Evolutionary conservation across 208 protist species (phyloP).

Genomic region (Leptomonas pyrrhocoris): DNA sequence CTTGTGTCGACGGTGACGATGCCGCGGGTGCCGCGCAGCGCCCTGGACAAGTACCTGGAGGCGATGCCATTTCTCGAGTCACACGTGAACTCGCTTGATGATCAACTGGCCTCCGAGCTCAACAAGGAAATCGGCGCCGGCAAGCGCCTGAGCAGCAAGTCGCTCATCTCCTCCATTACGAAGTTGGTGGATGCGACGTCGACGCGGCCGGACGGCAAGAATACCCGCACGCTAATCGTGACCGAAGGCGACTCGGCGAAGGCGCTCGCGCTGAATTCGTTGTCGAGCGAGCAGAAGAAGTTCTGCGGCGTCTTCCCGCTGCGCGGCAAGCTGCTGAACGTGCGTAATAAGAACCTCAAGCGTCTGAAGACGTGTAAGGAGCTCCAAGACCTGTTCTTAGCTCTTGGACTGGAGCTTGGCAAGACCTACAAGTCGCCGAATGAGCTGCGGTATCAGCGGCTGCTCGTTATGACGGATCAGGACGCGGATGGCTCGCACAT

Average conservation of each 20-base stretch:
- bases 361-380: slow-evolving; percentile 95
- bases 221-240: slow-evolving; percentile 97
- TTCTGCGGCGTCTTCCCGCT: slow-evolving; percentile 98
- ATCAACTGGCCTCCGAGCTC: slow-evolving; percentile 73
- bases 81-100: slow-evolving; percentile 70
- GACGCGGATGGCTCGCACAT: slow-evolving; percentile 99
- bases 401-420: slow-evolving; percentile 82
- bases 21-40: slow-evolving; percentile 85
- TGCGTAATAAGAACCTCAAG: slow-evolving; percentile 93
- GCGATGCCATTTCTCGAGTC: slow-evolving; percentile 85
- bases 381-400: slow-evolving; percentile 89
- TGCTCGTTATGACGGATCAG: slow-evolving; percentile 99
- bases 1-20: slow-evolving; percentile 92
- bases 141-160: slow-evolving; percentile 72
- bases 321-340: slow-evolving; percentile 98
- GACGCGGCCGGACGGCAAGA: slow-evolving; percentile 68
- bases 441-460: slow-evolving; percentile 97
- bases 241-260: slow-evolving; percentile 99
- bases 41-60: slow-evolving; percentile 86
- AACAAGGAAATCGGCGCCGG: slow-evolving; percentile 84
- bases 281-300: slow-evolving; percentile 96
- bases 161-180: slow-evolving; percentile 91
- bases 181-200: slow-evolving; percentile 97
- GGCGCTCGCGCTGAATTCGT: slow-evolving; percentile 95
- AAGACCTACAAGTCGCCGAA: slow-evolving; percentile 72